phyloP scores from a whole-genome alignment of 768 basidiomycete genomes.

The Phylloporus arenicola region DNA sequence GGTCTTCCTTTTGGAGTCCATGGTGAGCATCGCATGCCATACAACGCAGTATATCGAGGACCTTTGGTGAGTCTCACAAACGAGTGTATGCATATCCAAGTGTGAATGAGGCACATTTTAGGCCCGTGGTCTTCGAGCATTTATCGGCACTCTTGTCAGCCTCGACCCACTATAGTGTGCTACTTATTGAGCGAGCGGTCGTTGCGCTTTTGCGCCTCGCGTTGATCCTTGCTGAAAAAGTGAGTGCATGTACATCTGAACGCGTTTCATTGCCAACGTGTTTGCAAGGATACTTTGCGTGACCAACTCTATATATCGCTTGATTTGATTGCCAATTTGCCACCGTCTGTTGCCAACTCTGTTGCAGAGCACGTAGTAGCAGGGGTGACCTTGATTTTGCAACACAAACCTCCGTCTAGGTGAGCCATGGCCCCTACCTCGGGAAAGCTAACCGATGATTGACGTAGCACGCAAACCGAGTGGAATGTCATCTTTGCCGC shows the following conservation, averaged over 20 bases:
- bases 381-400: slow-evolving; percentile 75
- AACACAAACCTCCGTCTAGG: slow-evolving; percentile 70
- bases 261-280: not conserved
- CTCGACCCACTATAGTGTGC: slow-evolving; percentile 76
- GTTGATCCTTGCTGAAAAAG: slow-evolving; percentile 73
- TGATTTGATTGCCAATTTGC: slow-evolving; percentile 80
- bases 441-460: slow-evolving; percentile 3
- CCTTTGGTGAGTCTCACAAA: slow-evolving; percentile 59
- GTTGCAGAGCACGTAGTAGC: slow-evolving; percentile 90
- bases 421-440: not conserved
- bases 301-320: slow-evolving; percentile 95
- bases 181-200: slow-evolving; percentile 91
- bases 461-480: slow-evolving; percentile 77
- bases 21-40: slow-evolving; percentile 84
- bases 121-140: slow-evolving; percentile 95
- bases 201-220: slow-evolving; percentile 85
- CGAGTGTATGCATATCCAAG: not conserved
- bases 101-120: slow-evolving; percentile 27
- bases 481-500: slow-evolving; percentile 92
- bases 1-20: slow-evolving; percentile 89
- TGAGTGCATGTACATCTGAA: slow-evolving; percentile 28
- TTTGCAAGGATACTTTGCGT: slow-evolving; percentile 62
- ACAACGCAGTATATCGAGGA: slow-evolving; percentile 78
- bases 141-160: slow-evolving; percentile 73
- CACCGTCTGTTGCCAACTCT: slow-evolving; percentile 66